Conservation (phyloP, 106 monocot genomes). For the Gastrodia elata region DNA sequence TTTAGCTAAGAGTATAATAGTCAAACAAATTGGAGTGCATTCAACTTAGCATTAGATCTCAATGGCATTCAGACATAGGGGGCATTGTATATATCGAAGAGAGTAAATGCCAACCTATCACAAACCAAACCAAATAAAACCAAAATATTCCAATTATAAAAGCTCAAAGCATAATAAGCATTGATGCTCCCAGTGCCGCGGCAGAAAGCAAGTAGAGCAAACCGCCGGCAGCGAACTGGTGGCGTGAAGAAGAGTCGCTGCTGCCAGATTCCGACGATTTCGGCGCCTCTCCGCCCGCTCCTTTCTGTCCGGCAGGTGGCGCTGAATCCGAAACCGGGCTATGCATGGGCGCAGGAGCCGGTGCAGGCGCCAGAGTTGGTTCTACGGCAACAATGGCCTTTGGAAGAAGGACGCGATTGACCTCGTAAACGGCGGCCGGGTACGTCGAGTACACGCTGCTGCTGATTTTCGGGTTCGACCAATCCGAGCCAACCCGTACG, state of each 20-base stretch:
- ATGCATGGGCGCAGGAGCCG: conserved; percentile 47
- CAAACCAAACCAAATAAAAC: no score
- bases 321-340: neutral
- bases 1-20: no score
- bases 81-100: no score
- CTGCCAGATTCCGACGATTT: conserved; percentile 1
- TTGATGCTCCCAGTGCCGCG: neutral
- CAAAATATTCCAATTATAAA: no score
- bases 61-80: no score
- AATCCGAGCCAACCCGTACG: conserved; percentile 42
- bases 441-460: conserved; percentile 78
- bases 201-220: neutral
- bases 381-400: conserved; percentile 47
- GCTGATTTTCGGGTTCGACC: conserved; percentile 64
- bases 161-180: neutral
- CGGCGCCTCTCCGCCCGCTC: neutral
- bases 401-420: conserved; percentile 67
- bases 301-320: neutral
- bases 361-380: conserved; percentile 42
- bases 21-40: no score
- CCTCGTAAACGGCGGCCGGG: conserved; percentile 68
- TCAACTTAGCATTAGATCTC: no score
- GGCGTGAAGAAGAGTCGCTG: neutral
- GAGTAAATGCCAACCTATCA: no score
- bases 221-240: neutral